Conservation (phyloP, 768 basidiomycete species). For the Russula virescens region DNA sequence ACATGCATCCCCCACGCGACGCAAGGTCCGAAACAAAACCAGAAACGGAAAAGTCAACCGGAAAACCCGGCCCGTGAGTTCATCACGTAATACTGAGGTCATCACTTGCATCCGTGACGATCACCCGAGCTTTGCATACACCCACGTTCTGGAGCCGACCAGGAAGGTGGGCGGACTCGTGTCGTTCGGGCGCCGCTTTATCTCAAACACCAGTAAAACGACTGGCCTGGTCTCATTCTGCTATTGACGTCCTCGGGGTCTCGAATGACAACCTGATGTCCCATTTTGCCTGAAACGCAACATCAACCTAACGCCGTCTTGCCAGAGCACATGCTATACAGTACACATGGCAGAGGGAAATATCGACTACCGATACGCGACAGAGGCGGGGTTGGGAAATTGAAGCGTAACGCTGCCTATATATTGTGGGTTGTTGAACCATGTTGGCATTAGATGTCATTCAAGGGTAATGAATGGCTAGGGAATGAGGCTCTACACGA, state of each 20-base stretch:
- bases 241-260: not conserved
- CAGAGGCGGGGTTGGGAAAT: not conserved
- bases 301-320: not conserved
- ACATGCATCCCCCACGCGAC: not conserved
- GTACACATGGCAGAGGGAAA: conserved; percentile 15
- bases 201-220: conserved; percentile 11
- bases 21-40: too few relatives aligned
- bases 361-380: conserved; percentile 23
- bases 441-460: not conserved
- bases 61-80: too few relatives aligned
- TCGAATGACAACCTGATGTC: conserved; percentile 19
- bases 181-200: conserved; percentile 16
- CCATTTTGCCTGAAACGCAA: conserved; percentile 13
- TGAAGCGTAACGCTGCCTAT: not conserved
- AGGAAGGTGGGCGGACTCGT: conserved; percentile 14
- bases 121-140: conserved; percentile 20
- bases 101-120: conserved; percentile 26
- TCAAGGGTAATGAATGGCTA: too few relatives aligned
- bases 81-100: conserved; percentile 28
- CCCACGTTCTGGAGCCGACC: conserved; percentile 32
- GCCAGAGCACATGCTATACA: not conserved
- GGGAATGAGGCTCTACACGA: not conserved
- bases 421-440: not conserved
- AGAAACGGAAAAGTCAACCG: too few relatives aligned
- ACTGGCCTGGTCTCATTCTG: too few relatives aligned